A percentile compares a stretch with the other conserved stretches of the same genome.
phyloP scores from a whole-genome alignment of 2,329 filamentous ascomycete species.

The Laburnicola sp. region DNA sequence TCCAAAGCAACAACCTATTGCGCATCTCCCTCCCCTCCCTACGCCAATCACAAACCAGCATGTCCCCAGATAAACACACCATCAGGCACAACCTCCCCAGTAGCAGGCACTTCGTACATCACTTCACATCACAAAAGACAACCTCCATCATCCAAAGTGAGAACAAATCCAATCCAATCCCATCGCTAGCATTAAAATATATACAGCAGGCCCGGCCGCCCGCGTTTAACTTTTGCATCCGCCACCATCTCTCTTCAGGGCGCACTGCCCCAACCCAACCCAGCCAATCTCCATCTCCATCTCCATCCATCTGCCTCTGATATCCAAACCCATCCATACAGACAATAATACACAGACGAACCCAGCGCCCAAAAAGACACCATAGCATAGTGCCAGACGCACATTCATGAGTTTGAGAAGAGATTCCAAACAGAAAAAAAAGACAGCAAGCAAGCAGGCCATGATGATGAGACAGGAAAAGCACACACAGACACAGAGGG shows the following conservation, averaged over 20 bases:
- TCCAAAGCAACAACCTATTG: too few relatives aligned
- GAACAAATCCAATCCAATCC: neutral
- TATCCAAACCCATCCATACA: conserved; percentile 14
- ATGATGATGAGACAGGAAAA: neutral
- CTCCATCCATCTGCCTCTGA: conserved; percentile 5
- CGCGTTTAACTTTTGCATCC: neutral
- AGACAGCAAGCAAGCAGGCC: neutral
- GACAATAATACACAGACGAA: conserved; percentile 29
- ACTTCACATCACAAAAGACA: too few relatives aligned
- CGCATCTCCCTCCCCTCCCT: too few relatives aligned
- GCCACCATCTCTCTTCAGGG: neutral
- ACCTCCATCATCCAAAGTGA: too few relatives aligned
- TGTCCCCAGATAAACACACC: too few relatives aligned
- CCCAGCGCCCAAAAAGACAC: conserved; percentile 23
- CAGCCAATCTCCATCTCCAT: too few relatives aligned
- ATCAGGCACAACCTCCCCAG: too few relatives aligned
- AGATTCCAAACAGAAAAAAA: conserved; percentile 1
- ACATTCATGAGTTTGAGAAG: conserved; percentile 9
- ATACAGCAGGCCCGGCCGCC: conserved; percentile 4
- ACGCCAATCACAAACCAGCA: too few relatives aligned
- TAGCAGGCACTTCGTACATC: too few relatives aligned
- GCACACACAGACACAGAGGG: neutral
- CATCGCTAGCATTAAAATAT: conserved; percentile 10
- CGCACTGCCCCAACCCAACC: neutral
- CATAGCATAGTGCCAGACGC: conserved; percentile 1